Conservation (phyloP, 169 alveolate species). For the Plasmodium relictum region DNA sequence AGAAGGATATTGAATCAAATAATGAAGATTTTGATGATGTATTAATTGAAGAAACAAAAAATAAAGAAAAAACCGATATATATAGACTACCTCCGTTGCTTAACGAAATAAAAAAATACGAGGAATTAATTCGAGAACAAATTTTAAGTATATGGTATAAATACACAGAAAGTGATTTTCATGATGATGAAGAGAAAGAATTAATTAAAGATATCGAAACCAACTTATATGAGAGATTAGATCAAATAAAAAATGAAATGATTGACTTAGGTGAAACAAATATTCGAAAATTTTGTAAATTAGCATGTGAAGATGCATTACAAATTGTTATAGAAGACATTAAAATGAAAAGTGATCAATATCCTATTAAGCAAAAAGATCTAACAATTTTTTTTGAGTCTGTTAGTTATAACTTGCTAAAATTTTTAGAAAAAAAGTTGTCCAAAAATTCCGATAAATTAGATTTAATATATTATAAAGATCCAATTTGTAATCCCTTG, state of each 20-base stretch:
- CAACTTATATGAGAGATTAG: slow-evolving; percentile 73
- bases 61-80: slow-evolving; percentile 5
- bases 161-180: slow-evolving; percentile 77
- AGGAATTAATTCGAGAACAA: slow-evolving; percentile 76
- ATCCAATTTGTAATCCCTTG: slow-evolving; percentile 69
- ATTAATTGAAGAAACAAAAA: slow-evolving; percentile 10
- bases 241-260: slow-evolving; percentile 73
- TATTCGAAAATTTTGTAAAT: slow-evolving; percentile 71
- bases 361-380: slow-evolving; percentile 76
- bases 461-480: slow-evolving; percentile 72
- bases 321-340: slow-evolving; percentile 75
- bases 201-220: slow-evolving; percentile 74
- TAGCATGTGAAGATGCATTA: slow-evolving; percentile 79
- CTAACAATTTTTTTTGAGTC: slow-evolving; percentile 64
- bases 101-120: slow-evolving; percentile 68
- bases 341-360: slow-evolving; percentile 78
- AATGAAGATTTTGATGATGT: slow-evolving; percentile 11
- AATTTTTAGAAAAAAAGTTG: slow-evolving; percentile 71
- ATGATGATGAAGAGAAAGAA: slow-evolving; percentile 75
- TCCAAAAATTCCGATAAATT: slow-evolving; percentile 72
- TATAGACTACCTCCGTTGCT: slow-evolving; percentile 69
- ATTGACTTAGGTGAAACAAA: slow-evolving; percentile 70
- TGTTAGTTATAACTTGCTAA: slow-evolving; percentile 73
- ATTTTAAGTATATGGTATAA: slow-evolving; percentile 77
- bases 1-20: slow-evolving; percentile 10